Base-by-base conservation (phyloP, 2,329 filamentous ascomycete species). In the Phaeosphaeriaceae sp. region DNA sequence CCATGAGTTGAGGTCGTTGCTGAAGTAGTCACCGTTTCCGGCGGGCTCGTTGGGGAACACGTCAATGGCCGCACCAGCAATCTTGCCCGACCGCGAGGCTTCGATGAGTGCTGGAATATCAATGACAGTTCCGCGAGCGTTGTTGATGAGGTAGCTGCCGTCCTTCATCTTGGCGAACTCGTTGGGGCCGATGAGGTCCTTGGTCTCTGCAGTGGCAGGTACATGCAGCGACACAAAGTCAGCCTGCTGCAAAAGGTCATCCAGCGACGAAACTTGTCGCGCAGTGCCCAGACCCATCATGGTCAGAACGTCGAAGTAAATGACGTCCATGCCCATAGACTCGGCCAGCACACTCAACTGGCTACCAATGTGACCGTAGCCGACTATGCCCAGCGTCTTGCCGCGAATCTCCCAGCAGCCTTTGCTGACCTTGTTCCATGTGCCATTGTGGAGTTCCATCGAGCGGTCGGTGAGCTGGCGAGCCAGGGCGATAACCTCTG, bases 331-430 rank as follows among this genome's bases (percentile, higher is more conserved):
- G 50, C 95, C 95, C 93, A 99, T 97, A 22, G 94, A 89, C 80
- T 99, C 95, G 25, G 95, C 93, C 63, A 99, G 83, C 44, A 99
- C 95, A 0, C 93, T 98, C 63, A 99, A 83, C 79, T 99, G 95
- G 51, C 92, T 93, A 62, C 95, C 95, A 75, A 99, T 98, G 76
- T 99, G 95, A 61, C 95, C 95, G 74, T 99, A 99, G 27, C 95
- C 95, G 65, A 99, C 88, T 72, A 99, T 98, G 62, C 91, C 95
- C 53, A 99, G 85, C 45, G 94, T 98, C 85, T 99, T 99, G 77
- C 95, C 95, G 71, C 95, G 89, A 71, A 98, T 93, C 79, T 99
- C 95, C 95, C 95, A 98, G 85, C 95, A 99, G 75, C 91, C 93
- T 72, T 87, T 86, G 82, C 93, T 97, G 73, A 98, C 93, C 83